A percentile compares a stretch with the other conserved stretches of the same genome.
phyloP scores from a whole-genome alignment of 805 yeast genomes.

The Wickerhamiella alocasiicola region DNA sequence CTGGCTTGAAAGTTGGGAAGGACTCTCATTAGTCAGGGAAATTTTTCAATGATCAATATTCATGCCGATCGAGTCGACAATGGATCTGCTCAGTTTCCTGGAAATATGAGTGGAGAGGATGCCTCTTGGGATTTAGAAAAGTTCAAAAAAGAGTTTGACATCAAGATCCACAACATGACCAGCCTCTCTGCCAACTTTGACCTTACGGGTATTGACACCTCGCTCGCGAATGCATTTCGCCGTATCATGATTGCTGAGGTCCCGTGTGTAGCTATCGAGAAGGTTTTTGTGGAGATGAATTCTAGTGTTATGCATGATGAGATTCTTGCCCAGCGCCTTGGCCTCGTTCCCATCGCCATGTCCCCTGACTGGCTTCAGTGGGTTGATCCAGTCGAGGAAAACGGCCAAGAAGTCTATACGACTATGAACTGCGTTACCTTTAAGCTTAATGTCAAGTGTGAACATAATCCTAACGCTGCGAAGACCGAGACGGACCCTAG shows the following conservation, averaged over 20 bases:
- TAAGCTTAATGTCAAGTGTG: constrained; percentile 68
- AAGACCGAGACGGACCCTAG: constrained; percentile 68
- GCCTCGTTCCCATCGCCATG: constrained; percentile 77
- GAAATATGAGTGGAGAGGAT: constrained; percentile 53
- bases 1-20: no score
- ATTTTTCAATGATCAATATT: constrained; percentile 18
- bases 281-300: constrained; percentile 80
- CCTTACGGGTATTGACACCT: constrained; percentile 73
- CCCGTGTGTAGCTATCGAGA: constrained; percentile 91
- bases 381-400: constrained; percentile 33
- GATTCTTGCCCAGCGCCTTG: constrained; percentile 90
- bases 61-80: constrained; percentile 21
- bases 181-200: constrained; percentile 65
- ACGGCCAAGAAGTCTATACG: constrained; percentile 12
- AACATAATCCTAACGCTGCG: constrained; percentile 74
- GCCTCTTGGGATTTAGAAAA: constrained; percentile 73
- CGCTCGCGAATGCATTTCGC: constrained; percentile 91
- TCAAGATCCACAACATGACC: constrained; percentile 53
- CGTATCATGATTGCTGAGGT: constrained; percentile 95
- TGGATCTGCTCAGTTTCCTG: constrained; percentile 78
- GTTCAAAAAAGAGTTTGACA: constrained; percentile 56
- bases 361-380: constrained; percentile 83
- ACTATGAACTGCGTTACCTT: constrained; percentile 84
- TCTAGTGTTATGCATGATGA: constrained; percentile 97
- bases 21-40: background rate